These are phyloP conservation scores for Boletus mariae DNA, from an alignment of 1,284 basidiomycete species.

Conservation along the genomic window DNA sequence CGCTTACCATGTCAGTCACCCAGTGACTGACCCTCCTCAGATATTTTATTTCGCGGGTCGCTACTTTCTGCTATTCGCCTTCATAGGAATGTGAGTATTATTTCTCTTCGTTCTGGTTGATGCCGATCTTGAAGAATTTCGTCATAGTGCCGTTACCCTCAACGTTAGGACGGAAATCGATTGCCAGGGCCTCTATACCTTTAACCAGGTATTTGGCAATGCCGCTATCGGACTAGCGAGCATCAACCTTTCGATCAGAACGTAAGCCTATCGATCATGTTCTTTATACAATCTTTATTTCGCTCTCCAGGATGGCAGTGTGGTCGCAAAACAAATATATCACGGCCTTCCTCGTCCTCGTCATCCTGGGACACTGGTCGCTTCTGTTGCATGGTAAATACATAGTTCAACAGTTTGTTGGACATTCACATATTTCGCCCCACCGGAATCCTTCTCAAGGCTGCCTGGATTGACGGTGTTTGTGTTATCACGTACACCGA, in stretches of 20 bases:
- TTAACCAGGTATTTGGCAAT: slow-evolving; percentile 70
- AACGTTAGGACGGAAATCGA: slow-evolving; percentile 33
- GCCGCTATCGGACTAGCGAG: slow-evolving; percentile 71
- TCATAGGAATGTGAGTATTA: slow-evolving; percentile 65
- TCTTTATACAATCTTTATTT: not conserved
- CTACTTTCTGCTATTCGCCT: slow-evolving; percentile 62
- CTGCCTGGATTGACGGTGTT: slow-evolving; percentile 48
- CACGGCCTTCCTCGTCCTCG: slow-evolving; percentile 47
- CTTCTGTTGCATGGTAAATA: slow-evolving; percentile 67
- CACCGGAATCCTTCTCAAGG: slow-evolving; percentile 57
- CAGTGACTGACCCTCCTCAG: slow-evolving; percentile 34
- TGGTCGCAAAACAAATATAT: slow-evolving; percentile 64
- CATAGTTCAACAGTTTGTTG: not conserved
- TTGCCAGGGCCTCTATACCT: slow-evolving; percentile 56
- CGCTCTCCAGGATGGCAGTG: slow-evolving; percentile 55
- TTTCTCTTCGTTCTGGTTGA: not conserved
- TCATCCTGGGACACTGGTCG: slow-evolving; percentile 75
- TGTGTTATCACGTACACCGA: slow-evolving; percentile 57
- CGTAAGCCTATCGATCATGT: slow-evolving; percentile 42
- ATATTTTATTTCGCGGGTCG: slow-evolving; percentile 72
- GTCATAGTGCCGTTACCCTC: slow-evolving; percentile 27
- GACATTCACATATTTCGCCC: slow-evolving; percentile 1
- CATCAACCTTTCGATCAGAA: slow-evolving; percentile 75
- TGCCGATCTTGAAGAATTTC: not conserved
- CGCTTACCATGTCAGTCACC: not conserved